A percentile compares a stretch with the other conserved stretches of the same genome.
These are phyloP conservation scores for Blastobotrys indianensis DNA, from an alignment of 1,139 yeast species.

Conservation along the genomic window DNA sequence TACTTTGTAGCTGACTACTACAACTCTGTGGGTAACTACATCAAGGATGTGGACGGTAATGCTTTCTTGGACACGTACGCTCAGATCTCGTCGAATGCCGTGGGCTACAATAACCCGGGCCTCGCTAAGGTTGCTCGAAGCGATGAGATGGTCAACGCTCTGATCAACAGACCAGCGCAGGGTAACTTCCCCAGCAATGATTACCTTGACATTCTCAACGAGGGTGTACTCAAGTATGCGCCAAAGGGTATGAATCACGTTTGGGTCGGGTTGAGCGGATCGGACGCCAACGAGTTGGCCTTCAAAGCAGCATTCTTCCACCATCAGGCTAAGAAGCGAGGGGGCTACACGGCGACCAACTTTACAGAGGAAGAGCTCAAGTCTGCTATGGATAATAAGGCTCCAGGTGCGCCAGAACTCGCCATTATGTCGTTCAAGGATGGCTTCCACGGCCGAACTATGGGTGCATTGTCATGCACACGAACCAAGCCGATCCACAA, in stretches of 20 bases:
- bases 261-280: slow-evolving; percentile 77
- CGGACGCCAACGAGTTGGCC: slow-evolving; percentile 80
- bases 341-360: slow-evolving; percentile 36
- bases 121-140: slow-evolving; percentile 56
- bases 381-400: slow-evolving; percentile 58
- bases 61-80: slow-evolving; percentile 62
- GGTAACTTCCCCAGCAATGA: slow-evolving; percentile 71
- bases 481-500: slow-evolving; percentile 80
- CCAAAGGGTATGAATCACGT: slow-evolving; percentile 29
- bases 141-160: slow-evolving; percentile 58
- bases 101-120: slow-evolving; percentile 75
- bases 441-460: slow-evolving; percentile 79
- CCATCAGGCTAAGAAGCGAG: slow-evolving; percentile 58
- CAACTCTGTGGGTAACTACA: slow-evolving; percentile 64
- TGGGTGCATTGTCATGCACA: slow-evolving; percentile 73
- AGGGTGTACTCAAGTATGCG: slow-evolving; percentile 32
- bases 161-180: slow-evolving; percentile 71
- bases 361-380: slow-evolving; percentile 57
- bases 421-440: slow-evolving; percentile 67
- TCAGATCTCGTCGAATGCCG: slow-evolving; percentile 71
- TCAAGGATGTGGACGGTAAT: slow-evolving; percentile 69
- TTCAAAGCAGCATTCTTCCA: slow-evolving; percentile 80
- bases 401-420: slow-evolving; percentile 71
- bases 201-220: slow-evolving; percentile 50
- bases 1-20: slow-evolving; percentile 65